phyloP scores from a whole-genome alignment of 2,329 filamentous ascomycete genomes.

The Botrytis sinoallii region DNA sequence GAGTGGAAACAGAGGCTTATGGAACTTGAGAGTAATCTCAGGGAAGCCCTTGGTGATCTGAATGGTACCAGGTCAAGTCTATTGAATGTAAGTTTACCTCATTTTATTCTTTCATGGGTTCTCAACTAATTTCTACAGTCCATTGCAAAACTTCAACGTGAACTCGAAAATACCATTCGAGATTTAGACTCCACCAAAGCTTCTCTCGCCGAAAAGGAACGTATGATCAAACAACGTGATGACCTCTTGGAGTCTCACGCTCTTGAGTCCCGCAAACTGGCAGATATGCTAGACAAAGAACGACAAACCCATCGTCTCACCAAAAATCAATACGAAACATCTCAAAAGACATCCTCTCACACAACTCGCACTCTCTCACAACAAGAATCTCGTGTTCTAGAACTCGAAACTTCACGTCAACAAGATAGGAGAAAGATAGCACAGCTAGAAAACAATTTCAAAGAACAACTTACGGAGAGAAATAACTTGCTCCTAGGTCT shows the following conservation, averaged over 20 bases:
- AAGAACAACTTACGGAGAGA: slow-evolving; percentile 83
- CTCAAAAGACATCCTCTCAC: slow-evolving; percentile 82
- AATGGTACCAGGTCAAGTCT: slow-evolving; percentile 82
- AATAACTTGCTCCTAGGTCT: slow-evolving; percentile 84
- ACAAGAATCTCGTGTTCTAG: slow-evolving; percentile 78
- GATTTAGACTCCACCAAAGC: slow-evolving; percentile 78
- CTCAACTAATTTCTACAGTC: slow-evolving; percentile 49
- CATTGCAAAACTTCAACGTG: slow-evolving; percentile 81
- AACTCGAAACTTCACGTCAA: slow-evolving; percentile 77
- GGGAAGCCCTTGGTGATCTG: slow-evolving; percentile 82
- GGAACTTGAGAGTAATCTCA: slow-evolving; percentile 84
- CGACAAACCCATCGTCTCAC: slow-evolving; percentile 80
- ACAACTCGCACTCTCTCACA: slow-evolving; percentile 81
- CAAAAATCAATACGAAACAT: slow-evolving; percentile 81
- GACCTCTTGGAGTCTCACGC: slow-evolving; percentile 82
- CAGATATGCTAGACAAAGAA: slow-evolving; percentile 89
- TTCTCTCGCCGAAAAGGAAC: slow-evolving; percentile 83
- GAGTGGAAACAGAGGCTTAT: slow-evolving; percentile 89
- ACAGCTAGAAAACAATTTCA: slow-evolving; percentile 70
- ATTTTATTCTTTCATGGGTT: neutral
- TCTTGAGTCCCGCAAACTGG: slow-evolving; percentile 79
- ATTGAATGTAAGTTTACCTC: slow-evolving; percentile 59
- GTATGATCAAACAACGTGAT: slow-evolving; percentile 85
- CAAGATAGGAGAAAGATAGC: slow-evolving; percentile 76
- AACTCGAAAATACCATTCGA: slow-evolving; percentile 78